Percentiles rank a stretch among this genome's conserved stretches.
These are phyloP conservation scores for Pistacia vera DNA, from an alignment of 345 rosid species.

Conservation along the genomic window DNA sequence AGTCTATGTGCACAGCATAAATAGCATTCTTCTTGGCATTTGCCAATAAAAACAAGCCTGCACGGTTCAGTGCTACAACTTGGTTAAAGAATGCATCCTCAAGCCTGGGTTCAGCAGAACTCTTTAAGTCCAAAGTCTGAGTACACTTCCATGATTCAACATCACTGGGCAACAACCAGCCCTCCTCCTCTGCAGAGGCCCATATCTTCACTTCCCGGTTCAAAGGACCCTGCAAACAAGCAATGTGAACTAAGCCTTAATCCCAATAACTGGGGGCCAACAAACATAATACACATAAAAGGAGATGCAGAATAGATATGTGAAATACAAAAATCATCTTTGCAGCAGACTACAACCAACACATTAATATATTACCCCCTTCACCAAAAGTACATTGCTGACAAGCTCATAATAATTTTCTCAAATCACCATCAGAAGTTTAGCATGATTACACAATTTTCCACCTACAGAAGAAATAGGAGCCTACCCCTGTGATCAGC, in stretches of 20 bases:
- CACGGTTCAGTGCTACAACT: conserved; percentile 60
- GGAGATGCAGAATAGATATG: neutral
- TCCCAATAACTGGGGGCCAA: neutral
- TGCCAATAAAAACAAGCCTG: conserved; percentile 62
- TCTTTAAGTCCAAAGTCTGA: conserved; percentile 62
- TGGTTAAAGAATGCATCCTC: conserved; percentile 75
- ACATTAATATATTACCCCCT: neutral
- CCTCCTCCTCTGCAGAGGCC: conserved; percentile 62
- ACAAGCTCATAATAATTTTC: neutral
- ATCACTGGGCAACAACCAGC: conserved; percentile 71
- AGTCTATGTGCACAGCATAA: conserved; percentile 67
- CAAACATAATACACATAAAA: neutral
- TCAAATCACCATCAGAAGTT: conserved; percentile 1
- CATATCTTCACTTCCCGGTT: conserved; percentile 68
- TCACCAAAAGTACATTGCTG: neutral
- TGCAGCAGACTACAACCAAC: neutral
- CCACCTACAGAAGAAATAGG: conserved; percentile 9
- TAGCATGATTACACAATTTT: conserved; percentile 4
- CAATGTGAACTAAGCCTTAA: neutral
- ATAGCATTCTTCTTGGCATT: conserved; percentile 80
- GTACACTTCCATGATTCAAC: conserved; percentile 61
- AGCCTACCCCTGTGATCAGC: conserved; percentile 70
- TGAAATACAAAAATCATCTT: neutral
- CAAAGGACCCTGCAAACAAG: conserved; percentile 53
- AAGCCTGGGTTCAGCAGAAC: conserved; percentile 49